Percentiles rank a stretch among this genome's conserved stretches.
phyloP scores from a whole-genome alignment of 2,329 filamentous ascomycete species.

The Cordyceps pruinosa region DNA sequence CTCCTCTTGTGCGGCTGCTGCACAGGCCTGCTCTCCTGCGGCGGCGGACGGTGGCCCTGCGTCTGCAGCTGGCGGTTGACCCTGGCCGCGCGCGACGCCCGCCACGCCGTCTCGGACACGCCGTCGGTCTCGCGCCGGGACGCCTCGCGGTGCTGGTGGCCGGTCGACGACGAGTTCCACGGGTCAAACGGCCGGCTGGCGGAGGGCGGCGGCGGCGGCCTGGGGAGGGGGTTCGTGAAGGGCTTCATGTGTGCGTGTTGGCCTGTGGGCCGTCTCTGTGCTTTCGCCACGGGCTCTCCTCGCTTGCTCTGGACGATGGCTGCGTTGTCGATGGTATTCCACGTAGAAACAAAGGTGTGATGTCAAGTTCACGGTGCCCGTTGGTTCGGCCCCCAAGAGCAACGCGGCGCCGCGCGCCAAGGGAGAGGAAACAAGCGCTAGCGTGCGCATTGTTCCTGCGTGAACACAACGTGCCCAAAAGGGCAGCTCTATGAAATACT shows the following conservation, averaged over 20 bases:
- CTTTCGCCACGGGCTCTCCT: too few species aligned
- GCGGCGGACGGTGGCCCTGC: constrained; percentile 22
- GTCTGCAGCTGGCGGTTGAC: constrained; percentile 37
- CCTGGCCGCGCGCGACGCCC: constrained; percentile 61
- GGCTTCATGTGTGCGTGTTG: constrained; percentile 6
- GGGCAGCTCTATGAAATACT: too few species aligned
- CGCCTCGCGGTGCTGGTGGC: constrained; percentile 56
- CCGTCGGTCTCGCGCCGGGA: constrained; percentile 48
- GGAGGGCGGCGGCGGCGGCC: constrained; percentile 36
- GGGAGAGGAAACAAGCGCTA: too few species aligned
- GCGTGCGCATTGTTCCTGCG: too few species aligned
- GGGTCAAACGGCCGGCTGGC: constrained; percentile 49
- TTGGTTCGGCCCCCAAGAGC: too few species aligned
- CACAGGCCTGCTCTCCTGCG: constrained; percentile 30
- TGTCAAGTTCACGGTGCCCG: too few species aligned
- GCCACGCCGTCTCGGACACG: constrained; percentile 59
- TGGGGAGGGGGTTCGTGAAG: constrained; percentile 17
- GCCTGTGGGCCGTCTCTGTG: too few species aligned
- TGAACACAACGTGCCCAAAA: too few species aligned
- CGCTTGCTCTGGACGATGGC: too few species aligned
- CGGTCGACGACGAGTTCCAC: constrained; percentile 68
- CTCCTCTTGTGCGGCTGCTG: constrained; percentile 25
- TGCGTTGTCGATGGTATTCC: too few species aligned
- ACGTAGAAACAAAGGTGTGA: too few species aligned
- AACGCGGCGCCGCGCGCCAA: too few species aligned